Percentiles rank a stretch among this genome's conserved stretches.
These are phyloP conservation scores for Lentinus brumalis DNA, from an alignment of 768 basidiomycete species.

Conservation along the genomic window DNA sequence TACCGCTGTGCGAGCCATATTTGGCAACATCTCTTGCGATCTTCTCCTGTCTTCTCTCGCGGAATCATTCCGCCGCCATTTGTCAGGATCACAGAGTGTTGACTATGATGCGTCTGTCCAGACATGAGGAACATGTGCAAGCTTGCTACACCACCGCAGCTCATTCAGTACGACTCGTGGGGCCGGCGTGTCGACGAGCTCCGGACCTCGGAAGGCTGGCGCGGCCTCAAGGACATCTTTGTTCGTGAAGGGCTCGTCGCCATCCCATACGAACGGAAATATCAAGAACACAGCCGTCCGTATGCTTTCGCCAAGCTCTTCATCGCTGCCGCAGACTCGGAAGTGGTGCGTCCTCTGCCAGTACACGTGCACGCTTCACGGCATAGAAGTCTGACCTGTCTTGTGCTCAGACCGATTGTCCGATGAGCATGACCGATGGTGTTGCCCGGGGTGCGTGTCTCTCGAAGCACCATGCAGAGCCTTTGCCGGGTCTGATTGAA, in stretches of 20 bases:
- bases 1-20: too few relatives aligned
- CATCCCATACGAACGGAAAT: conserved; percentile 68
- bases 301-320: conserved; percentile 68
- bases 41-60: too few relatives aligned
- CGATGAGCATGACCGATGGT: conserved; percentile 81
- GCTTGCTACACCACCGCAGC: conserved; percentile 48
- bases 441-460: conserved; percentile 53
- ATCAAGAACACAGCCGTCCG: conserved; percentile 58
- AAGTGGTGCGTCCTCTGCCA: conserved; percentile 46
- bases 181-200: conserved; percentile 66
- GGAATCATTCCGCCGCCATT: not conserved
- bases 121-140: conserved; percentile 53
- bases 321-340: conserved; percentile 63
- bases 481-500: not conserved
- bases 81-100: not conserved
- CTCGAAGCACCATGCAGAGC: not conserved
- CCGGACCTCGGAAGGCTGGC: conserved; percentile 74
- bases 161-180: conserved; percentile 78
- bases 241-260: conserved; percentile 67
- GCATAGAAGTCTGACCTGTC: not conserved
- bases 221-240: conserved; percentile 59
- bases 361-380: not conserved
- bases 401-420: conserved; percentile 60
- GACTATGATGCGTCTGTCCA: conserved; percentile 25
- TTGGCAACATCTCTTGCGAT: not conserved